phyloP scores from a whole-genome alignment of 2,329 filamentous ascomycete genomes.

The Thelonectria discophora region DNA sequence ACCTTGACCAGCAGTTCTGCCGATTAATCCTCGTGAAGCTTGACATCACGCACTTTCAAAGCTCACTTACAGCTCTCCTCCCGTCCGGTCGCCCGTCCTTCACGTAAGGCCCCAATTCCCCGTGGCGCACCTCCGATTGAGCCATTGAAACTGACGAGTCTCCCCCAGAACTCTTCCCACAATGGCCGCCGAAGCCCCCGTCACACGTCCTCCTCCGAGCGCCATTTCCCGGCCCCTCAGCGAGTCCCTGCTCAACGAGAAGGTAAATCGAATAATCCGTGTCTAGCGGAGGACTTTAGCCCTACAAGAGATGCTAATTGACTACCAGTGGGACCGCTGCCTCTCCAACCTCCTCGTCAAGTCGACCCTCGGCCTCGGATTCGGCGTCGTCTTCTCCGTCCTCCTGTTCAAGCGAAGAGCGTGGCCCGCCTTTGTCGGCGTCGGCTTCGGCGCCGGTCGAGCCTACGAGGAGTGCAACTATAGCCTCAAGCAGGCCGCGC shows the following conservation, averaged over 20 bases:
- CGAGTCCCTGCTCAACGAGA: conserved; percentile 98
- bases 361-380: conserved; percentile 92
- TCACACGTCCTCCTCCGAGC: conserved; percentile 62
- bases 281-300: not conserved
- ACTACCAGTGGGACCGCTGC: conserved; percentile 91
- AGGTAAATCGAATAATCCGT: conserved; percentile 69
- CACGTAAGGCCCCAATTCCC: conserved; percentile 40
- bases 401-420: conserved; percentile 97
- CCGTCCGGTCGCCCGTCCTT: conserved; percentile 34
- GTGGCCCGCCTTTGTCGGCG: conserved; percentile 94
- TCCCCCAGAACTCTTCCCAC: conserved; percentile 38
- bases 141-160: conserved; percentile 35
- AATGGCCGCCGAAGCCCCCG: conserved; percentile 65
- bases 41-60: conserved; percentile 47
- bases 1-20: conserved; percentile 46
- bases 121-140: not conserved
- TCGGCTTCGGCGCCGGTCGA: conserved; percentile 93
- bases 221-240: conserved; percentile 86
- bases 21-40: conserved; percentile 51
- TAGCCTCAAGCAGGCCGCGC: conserved; percentile 70
- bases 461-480: conserved; percentile 99
- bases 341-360: conserved; percentile 97
- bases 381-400: conserved; percentile 98
- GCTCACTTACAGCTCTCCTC: conserved; percentile 44
- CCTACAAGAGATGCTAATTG: conserved; percentile 33